Conservation (phyloP, 768 basidiomycete genomes). For the Suillus paluster region DNA sequence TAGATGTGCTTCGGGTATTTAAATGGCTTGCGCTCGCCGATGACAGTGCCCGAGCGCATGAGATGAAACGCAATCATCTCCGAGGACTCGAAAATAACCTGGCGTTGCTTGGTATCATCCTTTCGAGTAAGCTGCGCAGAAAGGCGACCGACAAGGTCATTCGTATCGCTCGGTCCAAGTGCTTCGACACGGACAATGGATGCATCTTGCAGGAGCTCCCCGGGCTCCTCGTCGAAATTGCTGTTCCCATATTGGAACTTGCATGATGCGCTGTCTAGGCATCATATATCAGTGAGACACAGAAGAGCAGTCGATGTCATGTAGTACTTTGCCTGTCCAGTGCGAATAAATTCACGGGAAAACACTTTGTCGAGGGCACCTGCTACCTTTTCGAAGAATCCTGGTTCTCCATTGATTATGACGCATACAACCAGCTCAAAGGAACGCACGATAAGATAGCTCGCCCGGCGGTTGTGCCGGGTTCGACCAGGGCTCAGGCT, state of each 20-base stretch:
- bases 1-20: conserved; percentile 68
- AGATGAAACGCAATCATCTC: conserved; percentile 66
- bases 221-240: conserved; percentile 36
- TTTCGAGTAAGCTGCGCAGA: conserved; percentile 37
- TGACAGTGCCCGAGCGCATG: conserved; percentile 30
- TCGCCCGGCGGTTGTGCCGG: conserved; percentile 44
- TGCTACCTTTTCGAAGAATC: conserved; percentile 51
- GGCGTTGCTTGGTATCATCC: conserved; percentile 42
- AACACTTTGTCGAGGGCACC: conserved; percentile 49
- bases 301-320: background rate
- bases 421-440: background rate
- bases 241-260: conserved; percentile 60
- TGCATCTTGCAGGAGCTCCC: conserved; percentile 39
- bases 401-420: conserved; percentile 33
- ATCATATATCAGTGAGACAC: conserved; percentile 14
- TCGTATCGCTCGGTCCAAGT: conserved; percentile 40
- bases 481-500: conserved; percentile 44
- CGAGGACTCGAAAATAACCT: conserved; percentile 65
- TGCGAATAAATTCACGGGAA: conserved; percentile 40
- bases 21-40: conserved; percentile 43
- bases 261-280: conserved; percentile 48
- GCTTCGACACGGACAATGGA: conserved; percentile 58
- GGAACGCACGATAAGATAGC: conserved; percentile 43
- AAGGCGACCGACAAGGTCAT: conserved; percentile 61
- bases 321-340: conserved; percentile 40